Conservation (phyloP, 495 filamentous ascomycete genomes). For the Bombardia bombarda region DNA sequence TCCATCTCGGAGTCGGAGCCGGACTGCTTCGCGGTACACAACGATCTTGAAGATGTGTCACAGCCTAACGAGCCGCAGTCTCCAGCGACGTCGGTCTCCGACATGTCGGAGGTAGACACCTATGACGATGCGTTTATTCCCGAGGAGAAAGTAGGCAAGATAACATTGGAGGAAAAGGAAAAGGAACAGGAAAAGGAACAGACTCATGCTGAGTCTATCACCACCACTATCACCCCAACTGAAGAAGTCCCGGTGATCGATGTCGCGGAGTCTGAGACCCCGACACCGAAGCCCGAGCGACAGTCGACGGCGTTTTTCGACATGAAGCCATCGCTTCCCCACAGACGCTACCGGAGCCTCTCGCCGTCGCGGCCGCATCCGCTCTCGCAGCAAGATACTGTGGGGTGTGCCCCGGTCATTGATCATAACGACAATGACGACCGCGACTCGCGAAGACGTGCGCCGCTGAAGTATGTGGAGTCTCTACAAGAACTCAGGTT, state of each 20-base stretch:
- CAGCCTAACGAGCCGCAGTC: constrained; percentile 25
- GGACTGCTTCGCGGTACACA: constrained; percentile 20
- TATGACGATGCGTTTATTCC: too few relatives aligned
- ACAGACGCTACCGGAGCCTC: constrained; percentile 20
- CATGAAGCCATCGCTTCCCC: constrained; percentile 16
- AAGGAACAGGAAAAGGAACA: too few relatives aligned
- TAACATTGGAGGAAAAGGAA: too few relatives aligned
- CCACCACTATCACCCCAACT: too few relatives aligned
- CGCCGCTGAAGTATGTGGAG: constrained; percentile 1
- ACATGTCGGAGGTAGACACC: constrained; percentile 23
- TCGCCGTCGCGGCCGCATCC: constrained; percentile 23
- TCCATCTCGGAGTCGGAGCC: constrained; percentile 41
- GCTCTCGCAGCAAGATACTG: constrained; percentile 13
- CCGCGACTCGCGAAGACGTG: constrained; percentile 13
- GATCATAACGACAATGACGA: too few relatives aligned
- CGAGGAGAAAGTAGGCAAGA: too few relatives aligned
- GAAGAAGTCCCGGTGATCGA: too few relatives aligned
- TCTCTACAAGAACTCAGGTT: constrained; percentile 2
- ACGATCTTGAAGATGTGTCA: constrained; percentile 21
- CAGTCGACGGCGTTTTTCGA: constrained; percentile 22
- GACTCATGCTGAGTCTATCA: too few relatives aligned
- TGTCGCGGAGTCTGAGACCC: constrained; percentile 25
- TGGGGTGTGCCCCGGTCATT: too few relatives aligned
- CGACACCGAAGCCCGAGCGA: constrained; percentile 30
- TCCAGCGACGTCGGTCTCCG: constrained; percentile 26